Base-by-base conservation (phyloP, 768 basidiomycete genomes). In the Asterophora lycoperdoides region DNA sequence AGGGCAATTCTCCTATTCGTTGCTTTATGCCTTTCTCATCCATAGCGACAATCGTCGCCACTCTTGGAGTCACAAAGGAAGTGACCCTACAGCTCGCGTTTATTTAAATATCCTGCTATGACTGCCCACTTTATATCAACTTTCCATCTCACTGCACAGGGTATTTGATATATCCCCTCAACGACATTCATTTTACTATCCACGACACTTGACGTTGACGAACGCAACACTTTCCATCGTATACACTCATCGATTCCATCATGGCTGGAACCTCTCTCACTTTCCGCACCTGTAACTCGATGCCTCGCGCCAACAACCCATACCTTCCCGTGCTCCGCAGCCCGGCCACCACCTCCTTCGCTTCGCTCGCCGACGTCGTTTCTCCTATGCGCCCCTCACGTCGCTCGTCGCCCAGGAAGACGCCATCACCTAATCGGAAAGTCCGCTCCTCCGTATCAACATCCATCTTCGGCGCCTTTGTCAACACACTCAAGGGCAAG, bases 401-500 rank as follows among this genome's bases (percentile, higher is more conserved):
- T 11, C 41, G 49, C 32, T 14, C 46, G 32, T 44, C 53, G 8
- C 46, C 46, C 4, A 28, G 30, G 7, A 48, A 13, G 32, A 51
- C 46, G 7, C 46, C 46, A 8, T 55, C 46, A 11, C 38, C 43
- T 18, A 37, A 36, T 13, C 53, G 46, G 42, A 55, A 51, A 23
- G 26, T 37, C 26, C 49, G 43, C 26, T 55, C 49, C 10, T 48
- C 53, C 15, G 17, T 46, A 28, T 55, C 49, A 8, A 10, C 34
- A 15, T 51, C 53, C 7, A 7, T 48, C 20, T 44, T 51, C 17
- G 36, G 37, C 11, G 41, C 49, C 13, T 38, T 54, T 15, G 11
- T 54, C 4, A 23, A 32, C 23, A 37, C 35, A 1, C 28, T 55
- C 20, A 51, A 48, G 18, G 26, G 39, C 42, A 51, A 33, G 4